Percentiles rank a stretch among this genome's conserved stretches.
Conservation (phyloP, 176 grass and related monocot species). For the Poa pratensis region DNA sequence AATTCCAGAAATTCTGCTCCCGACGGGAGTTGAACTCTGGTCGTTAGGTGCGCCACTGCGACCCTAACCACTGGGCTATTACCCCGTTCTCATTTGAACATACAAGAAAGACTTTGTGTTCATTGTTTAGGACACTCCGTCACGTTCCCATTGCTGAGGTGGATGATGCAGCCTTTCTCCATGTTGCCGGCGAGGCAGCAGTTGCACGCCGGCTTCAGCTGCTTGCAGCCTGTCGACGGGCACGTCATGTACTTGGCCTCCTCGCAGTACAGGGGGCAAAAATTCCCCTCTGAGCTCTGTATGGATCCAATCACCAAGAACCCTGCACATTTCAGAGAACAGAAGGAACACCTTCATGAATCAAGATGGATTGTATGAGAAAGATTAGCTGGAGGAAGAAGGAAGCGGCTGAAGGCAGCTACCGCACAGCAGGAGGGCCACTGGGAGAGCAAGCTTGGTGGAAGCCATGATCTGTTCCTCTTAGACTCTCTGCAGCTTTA, state of each 20-base stretch:
- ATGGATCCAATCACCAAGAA: conserved; percentile 24
- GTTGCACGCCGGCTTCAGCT: conserved; percentile 47
- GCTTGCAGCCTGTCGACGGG: conserved; percentile 30
- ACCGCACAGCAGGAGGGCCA: conserved; percentile 32
- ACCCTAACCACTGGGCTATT: no score
- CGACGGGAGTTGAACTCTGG: no score
- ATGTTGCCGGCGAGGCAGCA: conserved; percentile 36
- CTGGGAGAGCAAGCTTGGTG: conserved; percentile 31
- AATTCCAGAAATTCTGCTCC: no score
- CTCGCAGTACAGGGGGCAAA: conserved; percentile 43
- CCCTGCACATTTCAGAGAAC: background rate
- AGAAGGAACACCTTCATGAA: background rate
- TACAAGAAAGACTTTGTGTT: background rate
- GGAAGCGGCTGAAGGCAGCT: background rate
- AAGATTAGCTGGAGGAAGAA: background rate
- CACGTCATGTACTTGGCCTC: conserved; percentile 50
- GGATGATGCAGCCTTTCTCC: conserved; percentile 44
- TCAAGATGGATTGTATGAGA: background rate
- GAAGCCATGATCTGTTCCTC: conserved; percentile 25
- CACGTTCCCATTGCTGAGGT: conserved; percentile 29
- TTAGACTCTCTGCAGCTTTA: background rate
- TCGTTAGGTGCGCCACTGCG: no score
- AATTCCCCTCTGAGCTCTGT: background rate
- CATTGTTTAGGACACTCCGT: conserved; percentile 11
- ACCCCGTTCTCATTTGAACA: background rate